Conservation (phyloP, 2,329 filamentous ascomycete genomes). For the Colletotrichum godetiae region DNA sequence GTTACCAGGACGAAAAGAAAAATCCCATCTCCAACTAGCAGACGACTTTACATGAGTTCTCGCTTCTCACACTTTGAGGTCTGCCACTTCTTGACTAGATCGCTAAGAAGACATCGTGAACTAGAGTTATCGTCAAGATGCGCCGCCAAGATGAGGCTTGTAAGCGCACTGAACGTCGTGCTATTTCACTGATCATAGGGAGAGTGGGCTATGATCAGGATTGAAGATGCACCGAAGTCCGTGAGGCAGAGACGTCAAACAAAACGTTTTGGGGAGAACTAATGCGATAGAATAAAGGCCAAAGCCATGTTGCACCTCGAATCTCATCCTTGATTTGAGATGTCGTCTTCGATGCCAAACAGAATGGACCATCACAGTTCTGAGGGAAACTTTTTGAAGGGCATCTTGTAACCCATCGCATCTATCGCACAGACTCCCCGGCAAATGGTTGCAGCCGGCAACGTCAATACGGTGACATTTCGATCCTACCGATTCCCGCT, state of each 20-base stretch:
- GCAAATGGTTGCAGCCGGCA: not conserved
- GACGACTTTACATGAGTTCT: not conserved
- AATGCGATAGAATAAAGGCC: fast-evolving
- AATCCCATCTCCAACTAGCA: not conserved
- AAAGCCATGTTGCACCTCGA: not conserved
- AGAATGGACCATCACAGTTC: not conserved
- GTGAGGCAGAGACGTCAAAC: not conserved
- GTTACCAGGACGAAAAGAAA: not conserved
- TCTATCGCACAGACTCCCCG: not conserved
- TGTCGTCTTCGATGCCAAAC: not conserved
- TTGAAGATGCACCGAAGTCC: not conserved
- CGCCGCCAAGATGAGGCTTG: not conserved
- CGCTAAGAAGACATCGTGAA: not conserved
- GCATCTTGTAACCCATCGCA: not conserved
- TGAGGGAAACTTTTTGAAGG: too few species aligned
- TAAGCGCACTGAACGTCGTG: not conserved
- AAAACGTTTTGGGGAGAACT: not conserved
- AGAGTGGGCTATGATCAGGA: not conserved
- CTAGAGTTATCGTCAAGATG: not conserved
- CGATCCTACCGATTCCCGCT: too few species aligned
- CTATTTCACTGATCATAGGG: not conserved
- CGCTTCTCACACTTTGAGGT: not conserved
- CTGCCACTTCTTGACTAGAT: not conserved
- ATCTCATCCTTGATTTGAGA: not conserved
- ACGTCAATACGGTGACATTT: not conserved